Evolutionary conservation across 1,284 basidiomycete species (phyloP).

Genomic region (Wolfiporia cocos): DNA sequence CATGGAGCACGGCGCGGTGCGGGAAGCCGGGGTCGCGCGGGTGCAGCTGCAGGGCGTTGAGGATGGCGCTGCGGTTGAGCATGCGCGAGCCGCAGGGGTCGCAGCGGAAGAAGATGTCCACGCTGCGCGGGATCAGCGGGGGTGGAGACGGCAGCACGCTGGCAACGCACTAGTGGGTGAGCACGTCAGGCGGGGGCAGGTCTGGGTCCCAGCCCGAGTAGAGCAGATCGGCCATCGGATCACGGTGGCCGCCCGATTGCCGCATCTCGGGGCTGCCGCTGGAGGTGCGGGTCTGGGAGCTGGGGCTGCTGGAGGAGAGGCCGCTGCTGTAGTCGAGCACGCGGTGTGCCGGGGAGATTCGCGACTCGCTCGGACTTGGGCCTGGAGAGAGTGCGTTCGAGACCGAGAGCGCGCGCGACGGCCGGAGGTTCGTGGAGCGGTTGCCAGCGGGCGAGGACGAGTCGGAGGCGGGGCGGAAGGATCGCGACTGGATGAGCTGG

Average conservation of each 20-base stretch:
- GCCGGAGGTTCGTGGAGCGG: too few relatives aligned
- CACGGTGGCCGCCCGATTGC: conserved; percentile 14
- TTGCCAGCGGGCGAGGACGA: conserved; percentile 28
- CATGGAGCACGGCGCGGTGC: conserved; percentile 76
- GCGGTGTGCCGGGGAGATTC: conserved; percentile 38
- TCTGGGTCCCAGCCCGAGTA: conserved; percentile 79
- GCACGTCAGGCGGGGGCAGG: conserved; percentile 61
- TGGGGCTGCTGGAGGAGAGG: conserved; percentile 35
- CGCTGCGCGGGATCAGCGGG: conserved; percentile 32
- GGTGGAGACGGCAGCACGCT: background rate
- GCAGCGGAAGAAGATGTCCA: conserved; percentile 76
- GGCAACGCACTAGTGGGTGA: conserved; percentile 64
- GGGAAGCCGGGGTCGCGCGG: conserved; percentile 75
- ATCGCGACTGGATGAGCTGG: conserved; percentile 50
- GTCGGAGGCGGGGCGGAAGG: conserved; percentile 29
- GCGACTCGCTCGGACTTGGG: conserved; percentile 20
- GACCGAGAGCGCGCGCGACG: too few relatives aligned
- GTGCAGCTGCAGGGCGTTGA: conserved; percentile 66
- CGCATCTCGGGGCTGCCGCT: conserved; percentile 46
- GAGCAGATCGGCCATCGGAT: conserved; percentile 57
- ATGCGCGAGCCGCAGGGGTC: conserved; percentile 79
- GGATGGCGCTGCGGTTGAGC: conserved; percentile 73
- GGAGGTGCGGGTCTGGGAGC: conserved; percentile 38
- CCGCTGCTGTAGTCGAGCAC: conserved; percentile 29
- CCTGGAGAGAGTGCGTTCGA: conserved; percentile 19